Conservation (phyloP, 1,284 basidiomycete species). For the Cutaneotrichosporon daszewskae region DNA sequence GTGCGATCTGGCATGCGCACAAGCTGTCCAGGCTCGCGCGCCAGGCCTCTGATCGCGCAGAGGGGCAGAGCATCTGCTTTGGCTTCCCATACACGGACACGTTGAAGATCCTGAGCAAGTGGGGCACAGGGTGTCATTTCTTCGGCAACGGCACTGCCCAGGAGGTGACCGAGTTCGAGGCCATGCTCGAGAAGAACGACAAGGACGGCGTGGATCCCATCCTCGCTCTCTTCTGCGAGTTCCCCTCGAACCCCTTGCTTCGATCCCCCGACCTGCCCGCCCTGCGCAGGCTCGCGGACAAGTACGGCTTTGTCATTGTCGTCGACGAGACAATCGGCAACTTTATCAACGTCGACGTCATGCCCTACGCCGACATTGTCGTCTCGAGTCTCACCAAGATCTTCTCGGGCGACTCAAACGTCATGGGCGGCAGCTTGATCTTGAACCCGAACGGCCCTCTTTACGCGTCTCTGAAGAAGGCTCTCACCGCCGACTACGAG, state of each 20-base stretch:
- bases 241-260: constrained; percentile 90
- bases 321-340: constrained; percentile 96
- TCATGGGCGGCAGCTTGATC: constrained; percentile 92
- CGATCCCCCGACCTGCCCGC: constrained; percentile 74
- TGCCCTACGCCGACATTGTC: constrained; percentile 86
- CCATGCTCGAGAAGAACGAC: constrained; percentile 52
- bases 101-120: constrained; percentile 92
- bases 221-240: constrained; percentile 64
- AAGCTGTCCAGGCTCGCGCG: constrained; percentile 59
- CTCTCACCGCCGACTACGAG: constrained; percentile 64
- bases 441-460: constrained; percentile 73
- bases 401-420: constrained; percentile 91
- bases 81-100: constrained; percentile 98
- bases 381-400: constrained; percentile 91
- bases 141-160: constrained; percentile 72
- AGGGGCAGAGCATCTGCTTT: constrained; percentile 84
- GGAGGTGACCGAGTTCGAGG: constrained; percentile 70
- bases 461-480: constrained; percentile 60
- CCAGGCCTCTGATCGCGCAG: constrained; percentile 33
- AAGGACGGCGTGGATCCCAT: constrained; percentile 33
- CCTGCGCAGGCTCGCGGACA: constrained; percentile 75
- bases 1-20: constrained; percentile 87
- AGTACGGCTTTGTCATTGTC: constrained; percentile 80
- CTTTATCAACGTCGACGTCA: constrained; percentile 89
- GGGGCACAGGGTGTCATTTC: constrained; percentile 93